Conservation (phyloP, 805 yeast genomes). For the Maudiozyma bulderi region DNA sequence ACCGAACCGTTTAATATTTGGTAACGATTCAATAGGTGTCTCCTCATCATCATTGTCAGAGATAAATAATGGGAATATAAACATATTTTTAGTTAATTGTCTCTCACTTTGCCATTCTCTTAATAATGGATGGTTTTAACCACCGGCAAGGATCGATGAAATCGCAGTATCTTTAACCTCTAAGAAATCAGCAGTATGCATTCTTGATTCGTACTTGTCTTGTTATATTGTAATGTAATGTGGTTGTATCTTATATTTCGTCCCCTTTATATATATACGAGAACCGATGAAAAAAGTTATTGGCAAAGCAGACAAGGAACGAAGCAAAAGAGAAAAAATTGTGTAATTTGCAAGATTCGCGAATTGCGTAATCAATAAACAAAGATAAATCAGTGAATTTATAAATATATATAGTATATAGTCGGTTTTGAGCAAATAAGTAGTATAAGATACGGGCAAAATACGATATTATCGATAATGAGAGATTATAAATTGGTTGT, state of each 20-base stretch:
- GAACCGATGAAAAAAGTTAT: no score
- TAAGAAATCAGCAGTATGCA: constrained; percentile 68
- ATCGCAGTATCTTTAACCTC: constrained; percentile 49
- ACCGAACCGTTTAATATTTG: constrained; percentile 84
- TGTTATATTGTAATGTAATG: no score
- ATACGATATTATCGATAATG: constrained; percentile 10
- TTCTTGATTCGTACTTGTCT: constrained; percentile 9
- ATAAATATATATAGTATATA: no score
- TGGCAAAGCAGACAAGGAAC: no score
- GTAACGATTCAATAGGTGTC: constrained; percentile 61
- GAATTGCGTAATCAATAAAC: no score
- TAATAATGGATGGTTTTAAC: constrained; percentile 81
- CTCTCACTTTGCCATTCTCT: constrained; percentile 89
- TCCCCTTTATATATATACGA: no score
- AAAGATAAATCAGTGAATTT: no score
- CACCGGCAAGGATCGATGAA: constrained; percentile 80
- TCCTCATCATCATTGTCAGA: constrained; percentile 78
- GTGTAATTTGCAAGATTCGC: no score
- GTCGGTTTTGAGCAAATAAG: no score
- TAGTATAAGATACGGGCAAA: no score
- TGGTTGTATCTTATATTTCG: no score
- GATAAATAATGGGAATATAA: constrained; percentile 85
- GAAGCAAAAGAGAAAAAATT: no score
- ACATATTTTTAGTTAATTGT: constrained; percentile 76
- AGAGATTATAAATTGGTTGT: constrained; percentile 83